These are phyloP conservation scores for Cicer yamashitae DNA, from an alignment of 306 rosid genomes.

Conservation along the genomic window DNA sequence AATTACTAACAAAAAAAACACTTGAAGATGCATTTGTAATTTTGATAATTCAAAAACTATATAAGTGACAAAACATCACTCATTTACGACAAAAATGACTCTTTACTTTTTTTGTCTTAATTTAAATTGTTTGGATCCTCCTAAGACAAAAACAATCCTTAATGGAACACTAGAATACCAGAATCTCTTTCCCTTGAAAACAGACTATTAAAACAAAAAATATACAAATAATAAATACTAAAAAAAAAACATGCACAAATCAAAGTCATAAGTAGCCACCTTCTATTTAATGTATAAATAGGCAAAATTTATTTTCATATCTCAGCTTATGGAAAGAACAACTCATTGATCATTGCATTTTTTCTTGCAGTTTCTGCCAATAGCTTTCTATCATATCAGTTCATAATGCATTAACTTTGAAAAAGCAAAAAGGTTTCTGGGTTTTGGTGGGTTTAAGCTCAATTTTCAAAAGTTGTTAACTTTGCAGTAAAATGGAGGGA, in stretches of 20 bases:
- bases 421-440: constrained; percentile 22
- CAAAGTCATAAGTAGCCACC: not conserved
- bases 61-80: no score
- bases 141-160: no score
- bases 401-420: not conserved
- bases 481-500: constrained; percentile 21
- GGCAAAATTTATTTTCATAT: not conserved
- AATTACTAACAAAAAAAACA: no score
- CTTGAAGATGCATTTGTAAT: no score
- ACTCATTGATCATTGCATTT: not conserved
- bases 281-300: not conserved
- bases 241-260: not conserved
- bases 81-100: no score
- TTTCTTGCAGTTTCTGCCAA: not conserved
- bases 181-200: no score
- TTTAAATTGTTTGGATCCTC: no score
- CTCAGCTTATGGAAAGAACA: not conserved
- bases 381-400: not conserved
- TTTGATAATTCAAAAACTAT: no score
- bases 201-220: no score
- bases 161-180: no score
- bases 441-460: constrained; percentile 33
- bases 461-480: not conserved
- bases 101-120: no score
- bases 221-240: no score